Base-by-base conservation (phyloP, 495 filamentous ascomycete species). In the Lasiosphaeris hirsuta region DNA sequence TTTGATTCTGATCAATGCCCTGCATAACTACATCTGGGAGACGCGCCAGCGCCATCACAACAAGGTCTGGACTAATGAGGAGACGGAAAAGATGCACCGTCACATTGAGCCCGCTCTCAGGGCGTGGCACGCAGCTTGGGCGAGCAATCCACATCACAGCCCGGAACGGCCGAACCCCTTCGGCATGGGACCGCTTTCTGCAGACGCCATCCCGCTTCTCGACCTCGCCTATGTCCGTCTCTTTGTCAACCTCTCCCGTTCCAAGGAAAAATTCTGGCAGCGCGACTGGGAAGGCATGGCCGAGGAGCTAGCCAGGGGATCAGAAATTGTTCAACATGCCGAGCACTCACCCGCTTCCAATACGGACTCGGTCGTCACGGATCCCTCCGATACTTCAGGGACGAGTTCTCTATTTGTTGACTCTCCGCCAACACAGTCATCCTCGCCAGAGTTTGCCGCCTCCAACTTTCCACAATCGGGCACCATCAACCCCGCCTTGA, bases 21-120 rank as follows among this genome's bases (percentile, higher is more conserved):
- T 98, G 23, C 94, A 98, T 72, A 96, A 96, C 60, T 97, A 97
- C 70, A 96, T 97, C 43, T 97, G 94, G 94, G 93, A 97, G 73
- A 96, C 92, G 1, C 83, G 94, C 39, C 92, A 96, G 69, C 78
- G 91, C 37, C 93, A 97, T 64, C 86, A 92, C 65, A 92, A 89
- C 56, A 86, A 91, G 58, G 82, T 90, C 58, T 97, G 93, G 93
- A 96, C 92, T 13, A 82, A 87, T 30, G 85, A 89, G 58, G 94
- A 97, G 69, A 95, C 90, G 0, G 91, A 97, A 60, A 88, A 90
- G 47, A 96, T 98, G 93, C 92, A 96, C 71, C 86, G 89, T 10
- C 92, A 96, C 66, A 95, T 98, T 51, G 94, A 97, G 65, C 94
- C 94, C 9, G 94, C 95, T 18, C 74, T 98, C 57, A 86, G 89